These are phyloP conservation scores for Coemansia sp. DNA, from an alignment of 192 early-diverging fungal genomes.

Conservation along the genomic window DNA sequence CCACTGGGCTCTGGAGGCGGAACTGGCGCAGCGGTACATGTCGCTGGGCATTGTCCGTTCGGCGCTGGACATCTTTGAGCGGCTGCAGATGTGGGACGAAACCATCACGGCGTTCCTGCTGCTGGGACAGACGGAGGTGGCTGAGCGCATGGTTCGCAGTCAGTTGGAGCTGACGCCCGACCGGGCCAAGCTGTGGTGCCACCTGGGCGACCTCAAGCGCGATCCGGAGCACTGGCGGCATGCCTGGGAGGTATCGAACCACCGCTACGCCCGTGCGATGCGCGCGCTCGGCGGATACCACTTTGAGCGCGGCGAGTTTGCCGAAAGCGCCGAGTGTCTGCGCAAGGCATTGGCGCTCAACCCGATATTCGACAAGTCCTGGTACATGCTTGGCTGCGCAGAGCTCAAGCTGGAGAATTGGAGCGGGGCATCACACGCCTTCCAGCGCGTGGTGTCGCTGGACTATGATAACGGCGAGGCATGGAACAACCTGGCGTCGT, in stretches of 20 bases:
- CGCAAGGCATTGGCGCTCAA: conserved; percentile 84
- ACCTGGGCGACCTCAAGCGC: conserved; percentile 81
- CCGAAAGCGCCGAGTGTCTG: conserved; percentile 68
- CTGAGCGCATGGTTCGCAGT: conserved; percentile 72
- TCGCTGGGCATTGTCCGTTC: conserved; percentile 83
- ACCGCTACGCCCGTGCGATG: conserved; percentile 88
- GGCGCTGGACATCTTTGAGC: conserved; percentile 91
- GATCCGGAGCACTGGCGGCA: conserved; percentile 77
- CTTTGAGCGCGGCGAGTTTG: conserved; percentile 64
- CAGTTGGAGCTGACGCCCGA: conserved; percentile 62
- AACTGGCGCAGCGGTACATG: conserved; percentile 82
- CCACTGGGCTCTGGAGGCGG: conserved; percentile 95
- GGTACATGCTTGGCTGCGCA: conserved; percentile 96
- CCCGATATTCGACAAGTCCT: conserved; percentile 91
- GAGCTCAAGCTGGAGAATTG: conserved; percentile 77
- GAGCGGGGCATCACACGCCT: conserved; percentile 70
- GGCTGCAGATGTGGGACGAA: conserved; percentile 96
- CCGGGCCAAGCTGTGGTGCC: conserved; percentile 81
- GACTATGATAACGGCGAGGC: conserved; percentile 87
- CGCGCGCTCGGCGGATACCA: conserved; percentile 84
- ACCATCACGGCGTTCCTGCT: conserved; percentile 82
- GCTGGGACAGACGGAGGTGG: conserved; percentile 81
- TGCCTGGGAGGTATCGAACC: conserved; percentile 85
- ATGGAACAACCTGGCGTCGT: conserved; percentile 93
- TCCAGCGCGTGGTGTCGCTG: conserved; percentile 67